Base-by-base conservation (phyloP, 1,284 basidiomycete species). In the Ganoderma lingzhi region DNA sequence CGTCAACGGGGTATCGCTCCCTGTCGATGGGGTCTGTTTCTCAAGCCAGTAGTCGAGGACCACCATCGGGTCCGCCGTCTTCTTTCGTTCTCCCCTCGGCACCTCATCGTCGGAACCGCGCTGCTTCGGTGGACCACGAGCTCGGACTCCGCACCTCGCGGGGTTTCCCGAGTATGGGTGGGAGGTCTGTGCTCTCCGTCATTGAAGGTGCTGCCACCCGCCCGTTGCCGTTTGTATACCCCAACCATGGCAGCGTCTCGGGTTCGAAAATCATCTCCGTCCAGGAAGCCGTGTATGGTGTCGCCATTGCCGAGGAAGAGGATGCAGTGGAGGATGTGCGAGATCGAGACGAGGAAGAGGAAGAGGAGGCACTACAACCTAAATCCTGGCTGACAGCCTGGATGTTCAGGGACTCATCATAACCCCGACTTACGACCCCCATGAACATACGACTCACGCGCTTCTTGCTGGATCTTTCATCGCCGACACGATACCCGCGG, bases 231-330 rank as follows among this genome's bases (percentile, higher is more conserved):
- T 28, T 32, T 23, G 56, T 58, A 58, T 65, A 70, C 62, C 64
- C 48, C 58, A 55, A 63, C 53, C 41, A 58, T 6, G 41, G 59
- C 23, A 37, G 45, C 17, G 51, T 48, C 12, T 45, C 59, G 35
- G 30, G 61, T 6, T 71, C 69, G 12, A 78, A 76, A 65, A 63
- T 77, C 62, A 75, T 82, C 17, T 84, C 88, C 32, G 83, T 88
- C 3, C 85, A 86, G 30, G 84, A 88, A 69, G 91, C 90, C 14
- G 89, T 93, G 55, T 82, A 86, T 63, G 84, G 86, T 58, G 90
- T 92, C 74, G 87, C 90, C 41, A 82, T 92, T 63, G 89, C 86
- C 44, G 91, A 93, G 77, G 91, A 92, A 77, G 82, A 85, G 39
- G 90, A 86, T 4, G 80, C 86, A n/a, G 83, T 83, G 48, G 83